Evolutionary conservation across 78 protist genomes (phyloP).

Genomic region (Polysphondylium violaceum): DNA sequence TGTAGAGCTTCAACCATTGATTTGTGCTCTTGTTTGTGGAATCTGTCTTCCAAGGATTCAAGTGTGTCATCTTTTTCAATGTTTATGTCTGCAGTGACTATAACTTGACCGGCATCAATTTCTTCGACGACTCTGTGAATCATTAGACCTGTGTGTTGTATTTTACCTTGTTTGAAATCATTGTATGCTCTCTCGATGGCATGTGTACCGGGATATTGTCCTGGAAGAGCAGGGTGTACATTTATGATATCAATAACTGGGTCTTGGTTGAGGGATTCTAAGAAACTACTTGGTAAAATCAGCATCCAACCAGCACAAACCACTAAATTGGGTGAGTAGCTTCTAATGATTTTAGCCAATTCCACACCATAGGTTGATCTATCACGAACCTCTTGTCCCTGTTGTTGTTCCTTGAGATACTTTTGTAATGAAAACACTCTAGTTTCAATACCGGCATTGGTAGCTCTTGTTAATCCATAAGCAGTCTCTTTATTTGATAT

Average conservation of each 20-base stretch:
- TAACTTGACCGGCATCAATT: conserved; percentile 85
- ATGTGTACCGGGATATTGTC: conserved; percentile 84
- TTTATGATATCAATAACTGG: conserved; percentile 80
- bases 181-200: conserved; percentile 86
- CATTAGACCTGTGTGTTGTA: conserved; percentile 82
- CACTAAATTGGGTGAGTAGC: conserved; percentile 52
- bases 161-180: conserved; percentile 75
- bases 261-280: conserved; percentile 33
- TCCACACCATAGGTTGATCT: conserved; percentile 46
- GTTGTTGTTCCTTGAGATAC: conserved; percentile 35
- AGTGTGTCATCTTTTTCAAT: conserved; percentile 76
- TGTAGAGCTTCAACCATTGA: conserved; percentile 75
- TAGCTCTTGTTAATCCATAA: conserved; percentile 84
- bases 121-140: conserved; percentile 87
- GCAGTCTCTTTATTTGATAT: conserved; percentile 82
- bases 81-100: conserved; percentile 51
- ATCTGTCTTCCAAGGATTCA: conserved; percentile 74
- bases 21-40: conserved; percentile 85
- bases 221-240: conserved; percentile 91
- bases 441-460: conserved; percentile 63
- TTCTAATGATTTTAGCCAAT: conserved; percentile 48
- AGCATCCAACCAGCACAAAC: conserved; percentile 92
- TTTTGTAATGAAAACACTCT: conserved; percentile 67
- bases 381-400: not conserved
- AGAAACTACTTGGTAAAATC: conserved; percentile 71